phyloP scores from a whole-genome alignment of 768 basidiomycete species.

The Mycena venus region DNA sequence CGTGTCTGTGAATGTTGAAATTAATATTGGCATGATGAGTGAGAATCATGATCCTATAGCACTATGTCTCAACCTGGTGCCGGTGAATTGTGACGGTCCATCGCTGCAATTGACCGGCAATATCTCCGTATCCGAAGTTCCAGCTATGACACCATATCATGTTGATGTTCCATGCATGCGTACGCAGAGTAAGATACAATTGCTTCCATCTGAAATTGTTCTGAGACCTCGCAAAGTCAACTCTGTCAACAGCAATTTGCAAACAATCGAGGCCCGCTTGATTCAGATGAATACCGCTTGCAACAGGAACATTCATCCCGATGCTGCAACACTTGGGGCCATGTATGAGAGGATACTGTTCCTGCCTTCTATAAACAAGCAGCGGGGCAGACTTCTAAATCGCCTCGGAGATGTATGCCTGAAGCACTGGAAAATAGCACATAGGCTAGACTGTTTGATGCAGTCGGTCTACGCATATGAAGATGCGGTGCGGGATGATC shows the following conservation, averaged over 20 bases:
- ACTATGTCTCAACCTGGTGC: neutral
- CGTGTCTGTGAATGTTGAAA: neutral
- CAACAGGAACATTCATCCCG: neutral
- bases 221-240: neutral
- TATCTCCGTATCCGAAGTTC: neutral
- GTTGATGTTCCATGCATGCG: neutral
- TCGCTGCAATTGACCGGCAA: neutral
- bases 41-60: neutral
- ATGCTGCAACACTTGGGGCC: neutral
- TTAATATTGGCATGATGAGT: neutral
- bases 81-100: neutral
- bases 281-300: neutral
- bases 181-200: neutral
- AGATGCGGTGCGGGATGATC: neutral
- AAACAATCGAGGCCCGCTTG: neutral
- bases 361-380: neutral
- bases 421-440: neutral
- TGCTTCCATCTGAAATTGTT: neutral
- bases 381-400: neutral
- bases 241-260: neutral
- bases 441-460: neutral
- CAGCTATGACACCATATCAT: neutral
- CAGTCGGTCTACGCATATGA: neutral
- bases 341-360: neutral
- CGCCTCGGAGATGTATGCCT: neutral